A percentile compares a stretch with the other conserved stretches of the same genome.
These are phyloP conservation scores for Cercospora sp. DNA, from an alignment of 2,329 filamentous ascomycete genomes.

Conservation along the genomic window DNA sequence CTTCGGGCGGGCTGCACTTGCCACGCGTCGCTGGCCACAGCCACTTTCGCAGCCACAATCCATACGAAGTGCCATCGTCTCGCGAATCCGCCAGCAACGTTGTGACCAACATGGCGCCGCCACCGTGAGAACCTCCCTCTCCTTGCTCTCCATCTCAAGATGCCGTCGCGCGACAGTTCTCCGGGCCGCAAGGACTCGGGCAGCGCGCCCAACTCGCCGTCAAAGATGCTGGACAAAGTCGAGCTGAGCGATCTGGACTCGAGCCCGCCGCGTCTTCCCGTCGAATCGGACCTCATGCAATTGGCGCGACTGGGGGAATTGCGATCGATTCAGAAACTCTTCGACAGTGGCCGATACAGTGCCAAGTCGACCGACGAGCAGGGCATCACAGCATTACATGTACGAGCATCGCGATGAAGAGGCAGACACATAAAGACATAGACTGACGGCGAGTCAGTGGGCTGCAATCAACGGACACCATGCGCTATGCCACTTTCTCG, in stretches of 20 bases:
- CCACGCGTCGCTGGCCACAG: background rate
- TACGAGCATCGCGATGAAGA: conserved; percentile 45
- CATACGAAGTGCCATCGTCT: background rate
- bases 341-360: conserved; percentile 77
- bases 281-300: conserved; percentile 90
- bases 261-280: conserved; percentile 44
- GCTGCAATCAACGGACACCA: conserved; percentile 99
- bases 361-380: conserved; percentile 85
- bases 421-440: conserved; percentile 14
- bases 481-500: conserved; percentile 92
- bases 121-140: background rate
- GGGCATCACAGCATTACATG: conserved; percentile 93
- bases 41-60: background rate
- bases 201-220: conserved; percentile 28
- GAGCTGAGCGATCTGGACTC: conserved; percentile 39
- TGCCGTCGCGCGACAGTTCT: conserved; percentile 17
- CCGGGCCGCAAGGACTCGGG: conserved; percentile 23
- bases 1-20: background rate
- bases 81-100: background rate
- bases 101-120: background rate
- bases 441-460: conserved; percentile 63
- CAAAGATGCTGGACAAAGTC: conserved; percentile 39
- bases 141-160: background rate
- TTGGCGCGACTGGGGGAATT: conserved; percentile 86
- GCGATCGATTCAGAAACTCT: conserved; percentile 81